Evolutionary conservation across 169 alveolate species (phyloP).

Genomic region (Plasmodium chabaudi): DNA sequence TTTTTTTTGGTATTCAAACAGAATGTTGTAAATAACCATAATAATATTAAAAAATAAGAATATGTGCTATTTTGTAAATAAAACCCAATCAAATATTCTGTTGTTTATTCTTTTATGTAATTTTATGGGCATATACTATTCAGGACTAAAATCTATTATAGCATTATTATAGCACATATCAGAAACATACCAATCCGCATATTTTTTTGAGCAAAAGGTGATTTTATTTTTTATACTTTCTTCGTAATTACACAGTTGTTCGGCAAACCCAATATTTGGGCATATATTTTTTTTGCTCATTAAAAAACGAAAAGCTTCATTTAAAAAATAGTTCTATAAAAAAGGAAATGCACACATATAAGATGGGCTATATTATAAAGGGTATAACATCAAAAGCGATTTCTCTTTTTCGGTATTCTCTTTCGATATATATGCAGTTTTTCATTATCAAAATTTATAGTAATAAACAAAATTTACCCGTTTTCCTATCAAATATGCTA

Average conservation of each 20-base stretch:
- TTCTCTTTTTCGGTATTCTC: too few species aligned
- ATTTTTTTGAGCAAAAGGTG: conserved; percentile 75
- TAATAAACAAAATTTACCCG: conserved; percentile 49
- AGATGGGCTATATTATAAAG: too few species aligned
- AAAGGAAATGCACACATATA: background rate
- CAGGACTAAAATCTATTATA: conserved; percentile 73
- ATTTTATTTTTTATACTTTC: conserved; percentile 36
- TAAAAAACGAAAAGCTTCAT: conserved; percentile 78
- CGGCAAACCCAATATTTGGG: conserved; percentile 81
- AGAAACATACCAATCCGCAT: conserved; percentile 79
- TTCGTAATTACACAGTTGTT: conserved; percentile 81
- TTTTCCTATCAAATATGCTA: conserved; percentile 78
- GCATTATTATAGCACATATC: conserved; percentile 67
- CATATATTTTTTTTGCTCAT: conserved; percentile 73
- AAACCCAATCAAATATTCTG: too few species aligned
- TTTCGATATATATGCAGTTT: too few species aligned
- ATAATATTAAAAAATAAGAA: too few species aligned
- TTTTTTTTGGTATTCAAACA: too few species aligned
- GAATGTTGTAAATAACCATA: too few species aligned
- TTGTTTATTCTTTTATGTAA: too few species aligned
- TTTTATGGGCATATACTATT: background rate
- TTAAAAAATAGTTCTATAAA: conserved; percentile 67
- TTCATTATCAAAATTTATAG: background rate
- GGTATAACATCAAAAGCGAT: too few species aligned
- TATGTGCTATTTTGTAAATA: too few species aligned